Percentiles rank a stretch among this genome's conserved stretches.
These are phyloP conservation scores for Pterocarpus santalinus DNA, from an alignment of 306 rosid genomes.

Conservation along the genomic window DNA sequence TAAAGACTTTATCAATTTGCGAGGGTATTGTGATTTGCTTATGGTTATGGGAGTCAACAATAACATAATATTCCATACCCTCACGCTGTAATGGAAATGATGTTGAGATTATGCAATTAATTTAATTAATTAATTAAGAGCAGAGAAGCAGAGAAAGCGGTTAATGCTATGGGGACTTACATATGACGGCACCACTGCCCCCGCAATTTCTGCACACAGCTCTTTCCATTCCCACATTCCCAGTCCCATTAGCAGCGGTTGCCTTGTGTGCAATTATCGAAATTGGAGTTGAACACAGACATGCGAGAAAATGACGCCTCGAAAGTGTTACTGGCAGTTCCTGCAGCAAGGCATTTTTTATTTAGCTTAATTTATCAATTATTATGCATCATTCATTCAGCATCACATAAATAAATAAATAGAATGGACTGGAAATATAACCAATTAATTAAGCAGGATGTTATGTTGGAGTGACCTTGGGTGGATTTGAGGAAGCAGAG, in stretches of 20 bases:
- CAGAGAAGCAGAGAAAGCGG: neutral
- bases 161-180: constrained; percentile 52
- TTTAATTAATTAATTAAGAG: neutral
- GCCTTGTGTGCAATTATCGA: constrained; percentile 60
- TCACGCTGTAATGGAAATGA: neutral
- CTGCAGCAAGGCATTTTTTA: constrained; percentile 37
- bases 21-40: neutral
- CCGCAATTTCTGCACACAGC: constrained; percentile 86
- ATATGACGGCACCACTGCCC: constrained; percentile 88
- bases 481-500: constrained; percentile 4
- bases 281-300: constrained; percentile 69
- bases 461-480: constrained; percentile 24
- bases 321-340: constrained; percentile 57
- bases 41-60: neutral
- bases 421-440: neutral
- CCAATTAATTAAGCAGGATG: neutral
- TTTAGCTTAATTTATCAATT: too few relatives aligned
- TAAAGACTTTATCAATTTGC: too few relatives aligned
- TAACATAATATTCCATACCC: too few relatives aligned
- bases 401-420: neutral
- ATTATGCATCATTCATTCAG: neutral
- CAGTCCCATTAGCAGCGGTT: constrained; percentile 52
- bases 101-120: neutral
- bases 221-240: constrained; percentile 55
- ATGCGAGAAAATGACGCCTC: constrained; percentile 78